Base-by-base conservation (phyloP, 306 rosid genomes). In the Ormosia semicastrata region DNA sequence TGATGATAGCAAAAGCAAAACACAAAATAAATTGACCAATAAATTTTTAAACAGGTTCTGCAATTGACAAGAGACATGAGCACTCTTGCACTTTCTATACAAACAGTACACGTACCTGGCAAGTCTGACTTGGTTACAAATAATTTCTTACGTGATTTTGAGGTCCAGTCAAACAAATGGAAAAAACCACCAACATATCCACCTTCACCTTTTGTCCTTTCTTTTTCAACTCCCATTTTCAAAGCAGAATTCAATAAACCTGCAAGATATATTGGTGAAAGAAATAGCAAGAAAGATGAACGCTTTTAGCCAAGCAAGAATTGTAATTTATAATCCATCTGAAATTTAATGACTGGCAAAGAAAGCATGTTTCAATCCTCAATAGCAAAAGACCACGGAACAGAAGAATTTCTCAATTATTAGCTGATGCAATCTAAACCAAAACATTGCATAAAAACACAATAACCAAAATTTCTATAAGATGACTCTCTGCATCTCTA, bases 161-260 rank as follows among this genome's bases (percentile, higher is more conserved):
- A 78, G 52, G 71, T 91, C 97, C 98, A 94, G 84, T 94, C 97
- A 79, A 94, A 94, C 81, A 94, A 85, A 44, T 90, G 93, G 66
- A 94, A 89, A 75, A 94, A 89, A 52, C 94, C 92, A 44, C 97
- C 93, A 29, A 78, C 93, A 58, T 92, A 81, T 66, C 94, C 86
- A 62, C 89, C 88, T 78, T 90, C 94, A 79, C 76, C 74, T 88
- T 78, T 90, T 15, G 70, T 69, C 72, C 88, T 85, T 39, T 88
- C 94, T 71, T 76, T 91, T 74, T 90, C 92, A 63, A 81, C 83
- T 74, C 94, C 93, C 98, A 93, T 93, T 74, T 86, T 82, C 67
- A 69, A 87, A 18, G 82, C 73, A 78, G 80, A 86, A 79, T 40
- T 13, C 76, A 71, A 75, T 29, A 47, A 30, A 81, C 70, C 81